phyloP scores from a whole-genome alignment of 768 basidiomycete species.

The Imleria badia region DNA sequence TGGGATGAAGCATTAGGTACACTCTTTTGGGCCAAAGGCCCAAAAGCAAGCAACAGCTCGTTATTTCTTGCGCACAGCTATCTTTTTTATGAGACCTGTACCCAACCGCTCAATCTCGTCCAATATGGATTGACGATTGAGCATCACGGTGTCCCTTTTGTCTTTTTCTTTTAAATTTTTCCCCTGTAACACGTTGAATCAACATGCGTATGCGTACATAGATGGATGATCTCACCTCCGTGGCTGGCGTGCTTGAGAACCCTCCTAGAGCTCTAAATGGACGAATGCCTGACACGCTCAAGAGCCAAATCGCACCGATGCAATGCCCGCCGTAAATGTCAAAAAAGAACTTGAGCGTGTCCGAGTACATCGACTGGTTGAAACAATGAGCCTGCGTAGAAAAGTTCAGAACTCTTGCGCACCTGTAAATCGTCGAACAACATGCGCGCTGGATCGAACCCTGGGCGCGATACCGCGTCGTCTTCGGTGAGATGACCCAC shows the following conservation, averaged over 20 bases:
- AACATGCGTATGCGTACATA: neutral
- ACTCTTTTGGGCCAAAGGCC: too few relatives aligned
- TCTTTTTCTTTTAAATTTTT: slow-evolving; percentile 43
- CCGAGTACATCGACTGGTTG: slow-evolving; percentile 65
- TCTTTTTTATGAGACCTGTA: slow-evolving; percentile 57
- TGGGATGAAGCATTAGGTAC: too few relatives aligned
- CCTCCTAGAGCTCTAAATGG: slow-evolving; percentile 82
- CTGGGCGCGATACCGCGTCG: slow-evolving; percentile 46
- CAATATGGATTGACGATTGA: slow-evolving; percentile 69
- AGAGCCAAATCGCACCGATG: slow-evolving; percentile 89
- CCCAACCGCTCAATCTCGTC: slow-evolving; percentile 79
- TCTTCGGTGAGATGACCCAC: slow-evolving; percentile 30
- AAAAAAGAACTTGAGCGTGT: slow-evolving; percentile 80
- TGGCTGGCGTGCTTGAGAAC: slow-evolving; percentile 65
- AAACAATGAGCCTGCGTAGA: slow-evolving; percentile 2
- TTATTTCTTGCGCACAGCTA: slow-evolving; percentile 25
- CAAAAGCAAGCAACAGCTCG: too few relatives aligned
- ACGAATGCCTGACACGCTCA: slow-evolving; percentile 51
- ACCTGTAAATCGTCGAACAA: slow-evolving; percentile 77
- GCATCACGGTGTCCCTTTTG: slow-evolving; percentile 53
- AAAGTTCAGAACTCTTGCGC: slow-evolving; percentile 14
- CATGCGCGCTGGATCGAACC: slow-evolving; percentile 75
- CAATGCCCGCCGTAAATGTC: slow-evolving; percentile 77
- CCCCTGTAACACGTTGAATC: slow-evolving; percentile 16
- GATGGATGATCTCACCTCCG: slow-evolving; percentile 29